These are phyloP conservation scores for Phytopythium vexans DNA, from an alignment of 352 stramenopile genomes.

Conservation along the genomic window DNA sequence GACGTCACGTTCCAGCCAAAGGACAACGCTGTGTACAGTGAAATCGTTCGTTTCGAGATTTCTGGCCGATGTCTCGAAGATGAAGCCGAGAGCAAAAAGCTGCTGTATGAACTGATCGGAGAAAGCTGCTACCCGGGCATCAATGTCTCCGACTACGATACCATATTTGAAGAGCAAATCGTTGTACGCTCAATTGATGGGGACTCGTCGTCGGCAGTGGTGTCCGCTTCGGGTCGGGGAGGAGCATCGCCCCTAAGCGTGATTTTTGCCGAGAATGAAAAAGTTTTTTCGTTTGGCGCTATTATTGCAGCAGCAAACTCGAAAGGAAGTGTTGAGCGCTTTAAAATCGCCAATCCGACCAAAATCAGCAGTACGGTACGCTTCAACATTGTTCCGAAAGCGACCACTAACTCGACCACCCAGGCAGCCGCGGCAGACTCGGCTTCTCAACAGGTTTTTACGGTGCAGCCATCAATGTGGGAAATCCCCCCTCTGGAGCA, in stretches of 20 bases:
- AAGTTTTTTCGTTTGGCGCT: conserved; percentile 86
- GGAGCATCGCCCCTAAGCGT: conserved; percentile 18
- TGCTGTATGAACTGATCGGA: conserved; percentile 86
- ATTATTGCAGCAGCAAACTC: conserved; percentile 61
- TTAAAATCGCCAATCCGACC: conserved; percentile 95
- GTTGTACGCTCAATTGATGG: conserved; percentile 80
- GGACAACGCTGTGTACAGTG: conserved; percentile 66
- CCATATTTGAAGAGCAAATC: conserved; percentile 95
- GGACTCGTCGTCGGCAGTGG: conserved; percentile 7
- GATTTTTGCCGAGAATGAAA: conserved; percentile 83
- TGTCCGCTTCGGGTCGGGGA: background rate
- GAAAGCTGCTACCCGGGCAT: conserved; percentile 95
- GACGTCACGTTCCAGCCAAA: conserved; percentile 83
- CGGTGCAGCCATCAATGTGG: conserved; percentile 86
- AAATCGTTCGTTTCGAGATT: conserved; percentile 70
- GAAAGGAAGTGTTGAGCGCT: conserved; percentile 87
- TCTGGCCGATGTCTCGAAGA: conserved; percentile 67
- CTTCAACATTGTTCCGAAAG: conserved; percentile 60
- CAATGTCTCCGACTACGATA: conserved; percentile 79
- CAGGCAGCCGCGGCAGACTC: background rate
- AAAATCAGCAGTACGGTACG: conserved; percentile 91
- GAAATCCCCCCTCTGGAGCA: conserved; percentile 94
- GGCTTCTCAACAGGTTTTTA: conserved; percentile 51
- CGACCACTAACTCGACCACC: conserved; percentile 16
- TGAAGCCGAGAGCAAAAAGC: conserved; percentile 26